Evolutionary conservation across 169 alveolate genomes (phyloP).

Genomic region (Plasmodium vinckei): DNA sequence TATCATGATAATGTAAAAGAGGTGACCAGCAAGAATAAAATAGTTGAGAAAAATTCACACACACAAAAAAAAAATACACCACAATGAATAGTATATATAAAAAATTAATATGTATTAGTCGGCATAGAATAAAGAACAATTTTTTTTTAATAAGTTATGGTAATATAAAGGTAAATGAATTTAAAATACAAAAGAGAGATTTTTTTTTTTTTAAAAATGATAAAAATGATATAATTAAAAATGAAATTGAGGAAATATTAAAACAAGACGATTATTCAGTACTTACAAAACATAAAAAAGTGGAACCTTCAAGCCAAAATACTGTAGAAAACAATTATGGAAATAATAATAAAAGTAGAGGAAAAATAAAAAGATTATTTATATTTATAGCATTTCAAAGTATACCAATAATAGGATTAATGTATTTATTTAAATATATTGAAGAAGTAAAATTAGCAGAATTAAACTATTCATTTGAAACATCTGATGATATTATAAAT

Average conservation of each 20-base stretch:
- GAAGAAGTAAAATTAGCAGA: slow-evolving; percentile 49
- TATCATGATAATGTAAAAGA: too few relatives aligned
- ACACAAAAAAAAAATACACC: too few relatives aligned
- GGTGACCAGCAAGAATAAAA: too few relatives aligned
- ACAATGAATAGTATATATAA: slow-evolving; percentile 1
- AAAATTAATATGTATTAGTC: background rate
- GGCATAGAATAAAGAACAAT: background rate
- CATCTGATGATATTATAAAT: slow-evolving; percentile 48
- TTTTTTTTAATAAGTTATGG: background rate
- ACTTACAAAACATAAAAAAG: background rate
- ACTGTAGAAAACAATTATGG: background rate
- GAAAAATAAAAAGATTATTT: slow-evolving; percentile 54
- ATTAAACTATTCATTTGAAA: slow-evolving; percentile 28
- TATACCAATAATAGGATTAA: slow-evolving; percentile 49
- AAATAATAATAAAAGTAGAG: slow-evolving; percentile 9
- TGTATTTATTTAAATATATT: slow-evolving; percentile 58
- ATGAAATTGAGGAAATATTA: slow-evolving; percentile 56
- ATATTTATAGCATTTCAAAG: slow-evolving; percentile 64
- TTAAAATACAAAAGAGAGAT: slow-evolving; percentile 1
- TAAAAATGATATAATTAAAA: slow-evolving; percentile 51
- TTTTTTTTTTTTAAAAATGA: slow-evolving; percentile 39
- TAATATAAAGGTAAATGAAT: background rate
- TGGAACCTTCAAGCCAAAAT: background rate
- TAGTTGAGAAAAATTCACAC: too few relatives aligned
- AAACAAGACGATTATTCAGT: slow-evolving; percentile 12